Conservation (phyloP, 1,284 basidiomycete species). For the Microstroma glucosiphilum region DNA sequence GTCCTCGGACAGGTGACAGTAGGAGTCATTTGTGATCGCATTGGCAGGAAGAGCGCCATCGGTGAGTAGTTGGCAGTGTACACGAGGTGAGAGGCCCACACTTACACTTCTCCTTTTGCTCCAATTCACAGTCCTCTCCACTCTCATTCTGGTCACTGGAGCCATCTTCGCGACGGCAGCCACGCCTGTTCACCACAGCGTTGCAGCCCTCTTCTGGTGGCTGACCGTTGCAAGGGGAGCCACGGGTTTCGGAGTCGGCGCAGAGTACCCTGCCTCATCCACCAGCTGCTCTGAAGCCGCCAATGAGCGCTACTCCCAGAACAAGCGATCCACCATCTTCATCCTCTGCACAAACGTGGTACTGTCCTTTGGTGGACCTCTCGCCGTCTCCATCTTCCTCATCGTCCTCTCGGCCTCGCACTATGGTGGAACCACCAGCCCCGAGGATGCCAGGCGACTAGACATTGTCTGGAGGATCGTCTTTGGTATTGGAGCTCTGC, state of each 20-base stretch:
- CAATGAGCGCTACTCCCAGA: conserved; percentile 62
- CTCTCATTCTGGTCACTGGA: conserved; percentile 65
- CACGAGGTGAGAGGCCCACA: not conserved
- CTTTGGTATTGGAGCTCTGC: conserved; percentile 58
- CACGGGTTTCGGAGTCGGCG: conserved; percentile 68
- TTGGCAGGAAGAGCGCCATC: conserved; percentile 54
- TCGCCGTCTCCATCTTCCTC: conserved; percentile 66
- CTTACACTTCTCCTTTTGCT: conserved; percentile 60
- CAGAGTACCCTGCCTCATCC: conserved; percentile 65
- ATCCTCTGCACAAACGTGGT: conserved; percentile 65
- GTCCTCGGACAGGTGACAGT: conserved; percentile 63
- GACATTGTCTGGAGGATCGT: conserved; percentile 67
- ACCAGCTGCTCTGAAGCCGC: conserved; percentile 66
- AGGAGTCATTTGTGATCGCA: conserved; percentile 65
- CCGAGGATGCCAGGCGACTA: conserved; percentile 60
- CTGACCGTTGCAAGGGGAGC: conserved; percentile 67
- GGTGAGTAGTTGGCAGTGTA: not conserved
- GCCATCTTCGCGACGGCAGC: conserved; percentile 67
- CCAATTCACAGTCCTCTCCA: conserved; percentile 60
- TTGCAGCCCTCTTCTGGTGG: conserved; percentile 66
- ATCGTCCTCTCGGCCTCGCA: conserved; percentile 60
- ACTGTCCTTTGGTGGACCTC: conserved; percentile 54
- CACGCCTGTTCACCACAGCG: conserved; percentile 59
- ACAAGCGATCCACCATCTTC: conserved; percentile 65
- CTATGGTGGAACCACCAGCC: conserved; percentile 19